These are phyloP conservation scores for Leccinum solheimii DNA, from an alignment of 1,284 basidiomycete species.

Conservation along the genomic window DNA sequence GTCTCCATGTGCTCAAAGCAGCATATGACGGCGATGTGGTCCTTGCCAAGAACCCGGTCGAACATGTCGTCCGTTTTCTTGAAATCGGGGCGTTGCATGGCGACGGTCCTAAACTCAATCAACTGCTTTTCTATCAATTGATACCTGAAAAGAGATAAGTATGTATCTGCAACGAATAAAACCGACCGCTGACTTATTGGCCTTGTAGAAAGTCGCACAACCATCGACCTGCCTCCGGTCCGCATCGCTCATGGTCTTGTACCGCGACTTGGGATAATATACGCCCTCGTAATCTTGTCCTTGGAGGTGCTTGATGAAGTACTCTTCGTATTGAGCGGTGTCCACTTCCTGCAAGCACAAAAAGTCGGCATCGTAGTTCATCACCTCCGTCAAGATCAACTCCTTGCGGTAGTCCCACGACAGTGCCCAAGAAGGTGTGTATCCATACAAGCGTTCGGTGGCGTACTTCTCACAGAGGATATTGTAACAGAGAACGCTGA, in stretches of 20 bases:
- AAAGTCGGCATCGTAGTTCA: slow-evolving; percentile 85
- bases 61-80: slow-evolving; percentile 99
- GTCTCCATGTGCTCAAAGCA: slow-evolving; percentile 87
- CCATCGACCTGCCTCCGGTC: slow-evolving; percentile 93
- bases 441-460: slow-evolving; percentile 90
- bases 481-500: slow-evolving; percentile 90
- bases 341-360: slow-evolving; percentile 96
- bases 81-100: slow-evolving; percentile 93
- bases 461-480: slow-evolving; percentile 94
- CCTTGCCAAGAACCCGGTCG: slow-evolving; percentile 95
- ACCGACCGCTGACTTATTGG: slow-evolving; percentile 66
- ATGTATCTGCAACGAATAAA: slow-evolving; percentile 1
- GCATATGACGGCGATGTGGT: slow-evolving; percentile 90
- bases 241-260: slow-evolving; percentile 89
- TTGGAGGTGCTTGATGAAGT: slow-evolving; percentile 79
- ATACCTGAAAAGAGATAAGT: slow-evolving; percentile 56
- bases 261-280: slow-evolving; percentile 92
- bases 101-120: slow-evolving; percentile 92
- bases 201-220: slow-evolving; percentile 96
- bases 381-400: slow-evolving; percentile 85
- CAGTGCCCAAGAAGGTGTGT: slow-evolving; percentile 96
- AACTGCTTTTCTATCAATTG: slow-evolving; percentile 92
- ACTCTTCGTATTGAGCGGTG: slow-evolving; percentile 91
- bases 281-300: slow-evolving; percentile 89
- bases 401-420: slow-evolving; percentile 95